These are phyloP conservation scores for Grifola frondosa DNA, from an alignment of 1,284 basidiomycete species.

Conservation along the genomic window DNA sequence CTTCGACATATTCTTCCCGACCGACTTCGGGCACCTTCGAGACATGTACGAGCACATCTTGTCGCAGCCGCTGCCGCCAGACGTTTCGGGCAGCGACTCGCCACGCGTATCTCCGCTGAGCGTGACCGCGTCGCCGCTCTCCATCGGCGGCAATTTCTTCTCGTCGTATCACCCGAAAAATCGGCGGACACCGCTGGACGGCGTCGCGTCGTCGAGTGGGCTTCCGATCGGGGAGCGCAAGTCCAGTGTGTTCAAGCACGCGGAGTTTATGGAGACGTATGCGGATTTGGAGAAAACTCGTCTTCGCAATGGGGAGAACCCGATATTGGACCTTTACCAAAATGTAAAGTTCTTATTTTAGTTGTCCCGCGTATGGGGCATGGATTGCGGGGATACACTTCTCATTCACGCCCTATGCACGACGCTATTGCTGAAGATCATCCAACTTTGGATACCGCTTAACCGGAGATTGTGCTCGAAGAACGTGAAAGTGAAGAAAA, in stretches of 20 bases:
- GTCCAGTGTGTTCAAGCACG: slow-evolving; percentile 80
- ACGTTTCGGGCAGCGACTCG: slow-evolving; percentile 34
- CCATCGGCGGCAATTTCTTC: slow-evolving; percentile 66
- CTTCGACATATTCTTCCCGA: slow-evolving; percentile 99
- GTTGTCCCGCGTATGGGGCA: slow-evolving; percentile 13
- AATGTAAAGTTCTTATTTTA: slow-evolving; percentile 88
- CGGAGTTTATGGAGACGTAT: slow-evolving; percentile 83
- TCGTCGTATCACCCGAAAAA: slow-evolving; percentile 59
- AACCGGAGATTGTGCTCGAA: no score
- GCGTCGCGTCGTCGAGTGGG: slow-evolving; percentile 69
- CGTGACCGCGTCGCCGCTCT: slow-evolving; percentile 48
- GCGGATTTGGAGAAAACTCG: slow-evolving; percentile 69
- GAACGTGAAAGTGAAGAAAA: no score
- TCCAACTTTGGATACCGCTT: no score
- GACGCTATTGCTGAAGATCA: no score
- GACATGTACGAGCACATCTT: slow-evolving; percentile 89
- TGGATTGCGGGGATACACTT: no score
- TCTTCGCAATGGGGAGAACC: slow-evolving; percentile 81
- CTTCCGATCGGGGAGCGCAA: slow-evolving; percentile 78
- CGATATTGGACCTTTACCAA: slow-evolving; percentile 83
- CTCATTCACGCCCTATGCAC: no score
- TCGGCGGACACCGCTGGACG: slow-evolving; percentile 62
- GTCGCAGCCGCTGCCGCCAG: slow-evolving; percentile 45
- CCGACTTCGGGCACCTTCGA: slow-evolving; percentile 81
- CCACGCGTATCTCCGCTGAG: slow-evolving; percentile 23